phyloP scores from a whole-genome alignment of 2,329 filamentous ascomycete species.

The Penicillium nordicum region DNA sequence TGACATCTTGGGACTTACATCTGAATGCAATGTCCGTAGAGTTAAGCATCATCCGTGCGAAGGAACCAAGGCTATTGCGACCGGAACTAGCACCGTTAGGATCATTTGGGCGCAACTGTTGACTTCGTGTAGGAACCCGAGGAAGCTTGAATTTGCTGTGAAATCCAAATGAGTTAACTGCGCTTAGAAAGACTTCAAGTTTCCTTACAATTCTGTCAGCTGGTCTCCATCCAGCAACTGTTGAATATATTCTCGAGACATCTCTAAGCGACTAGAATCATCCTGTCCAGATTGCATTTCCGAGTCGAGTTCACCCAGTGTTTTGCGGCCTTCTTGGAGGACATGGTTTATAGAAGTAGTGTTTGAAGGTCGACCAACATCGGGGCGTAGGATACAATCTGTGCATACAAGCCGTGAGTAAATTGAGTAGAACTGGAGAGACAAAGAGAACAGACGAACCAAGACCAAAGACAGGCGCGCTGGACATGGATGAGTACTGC shows the following conservation, averaged over 20 bases:
- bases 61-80: conserved; percentile 45
- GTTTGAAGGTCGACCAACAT: conserved; percentile 42
- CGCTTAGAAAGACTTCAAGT: not conserved
- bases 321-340: conserved; percentile 49
- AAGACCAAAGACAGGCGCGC: conserved; percentile 46
- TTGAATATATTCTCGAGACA: conserved; percentile 70
- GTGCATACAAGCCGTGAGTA: conserved; percentile 19
- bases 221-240: conserved; percentile 70
- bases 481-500: conserved; percentile 51
- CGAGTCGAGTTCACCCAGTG: conserved; percentile 66
- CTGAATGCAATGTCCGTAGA: conserved; percentile 44
- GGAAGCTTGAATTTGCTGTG: conserved; percentile 45
- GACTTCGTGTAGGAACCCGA: conserved; percentile 21
- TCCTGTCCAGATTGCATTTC: conserved; percentile 60
- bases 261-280: conserved; percentile 63
- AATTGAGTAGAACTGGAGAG: conserved; percentile 14
- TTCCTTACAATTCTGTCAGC: conserved; percentile 44
- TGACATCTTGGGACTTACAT: conserved; percentile 33
- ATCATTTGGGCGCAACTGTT: conserved; percentile 15
- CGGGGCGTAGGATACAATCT: conserved; percentile 44
- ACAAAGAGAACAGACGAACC: conserved; percentile 29
- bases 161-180: conserved; percentile 4
- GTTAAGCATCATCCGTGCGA: conserved; percentile 54
- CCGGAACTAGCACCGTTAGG: conserved; percentile 24
- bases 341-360: conserved; percentile 46